Base-by-base conservation (phyloP, 768 basidiomycete species). In the Naganishia antarctica region DNA sequence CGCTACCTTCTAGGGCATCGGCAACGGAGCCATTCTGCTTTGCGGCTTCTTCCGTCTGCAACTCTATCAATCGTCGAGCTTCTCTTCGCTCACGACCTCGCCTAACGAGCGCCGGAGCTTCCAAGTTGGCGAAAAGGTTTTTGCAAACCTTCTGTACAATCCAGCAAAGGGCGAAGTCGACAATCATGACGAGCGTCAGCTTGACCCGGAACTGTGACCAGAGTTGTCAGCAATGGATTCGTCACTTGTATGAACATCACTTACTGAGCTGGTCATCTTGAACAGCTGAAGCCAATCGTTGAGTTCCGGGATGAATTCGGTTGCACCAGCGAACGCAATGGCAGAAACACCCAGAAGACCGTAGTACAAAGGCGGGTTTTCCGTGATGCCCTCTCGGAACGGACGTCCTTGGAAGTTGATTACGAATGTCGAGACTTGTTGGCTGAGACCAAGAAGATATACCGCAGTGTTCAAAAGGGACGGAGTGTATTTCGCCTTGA, bases 321-420 rank as follows among this genome's bases (percentile, higher is more conserved):
- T 91, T 5, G 94, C 85, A 31, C 96, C 96, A 11, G 84, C 88
- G 79, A 97, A 90, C 11, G 96, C 96, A 5, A 99, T 93, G 2
- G 85, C 83, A 60, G 85, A 85, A 29, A 91, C 94, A 11, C 88
- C 90, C 43, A 96, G 81, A 12, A 98, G 84, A 26, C 96, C 96
- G 81, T 86, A 98, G 78, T 84, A 97, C 21, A 99, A 75, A n/a
- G 91, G 88, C 3, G 86, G 80, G 78, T 99, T 99, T 79, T 99
- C 96, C 2, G 90, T 84, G 73, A 99, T 97, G 40, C 91, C 91
- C 79, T 99, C 96, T 34, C 96, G 87, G 86, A 98, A 99, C 0
- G 96, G 96, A 37, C 96, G 88, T 9, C 96, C 96, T 84, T 89
- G 73, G 84, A 93, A 99, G 81, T 99, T 99, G 80, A 98, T 91